Evolutionary conservation across 2,329 filamentous ascomycete species (phyloP).

Genomic region (Nothophoma quercina): DNA sequence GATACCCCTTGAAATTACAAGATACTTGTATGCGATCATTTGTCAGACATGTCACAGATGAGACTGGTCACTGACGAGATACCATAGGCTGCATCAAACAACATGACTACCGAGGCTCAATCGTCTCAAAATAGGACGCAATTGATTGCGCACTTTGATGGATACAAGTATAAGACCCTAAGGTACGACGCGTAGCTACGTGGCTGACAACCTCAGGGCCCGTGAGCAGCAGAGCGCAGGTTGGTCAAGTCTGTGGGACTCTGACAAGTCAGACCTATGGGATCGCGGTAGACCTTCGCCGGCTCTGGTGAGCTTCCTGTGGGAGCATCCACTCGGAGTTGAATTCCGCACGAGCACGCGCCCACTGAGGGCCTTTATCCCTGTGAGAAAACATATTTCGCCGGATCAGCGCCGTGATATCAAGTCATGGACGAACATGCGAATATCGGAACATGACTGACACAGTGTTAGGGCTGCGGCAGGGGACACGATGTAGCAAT

Average conservation of each 20-base stretch:
- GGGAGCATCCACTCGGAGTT: slow-evolving; percentile 37
- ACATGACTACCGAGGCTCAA: slow-evolving; percentile 21
- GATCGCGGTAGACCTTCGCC: slow-evolving; percentile 62
- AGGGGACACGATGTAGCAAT: slow-evolving; percentile 80
- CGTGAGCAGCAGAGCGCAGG: slow-evolving; percentile 28
- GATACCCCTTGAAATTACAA: not conserved
- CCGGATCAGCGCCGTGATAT: not conserved
- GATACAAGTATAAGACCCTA: slow-evolving; percentile 16
- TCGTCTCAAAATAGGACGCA: slow-evolving; percentile 20
- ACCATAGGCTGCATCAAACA: not conserved
- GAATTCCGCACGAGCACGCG: slow-evolving; percentile 20
- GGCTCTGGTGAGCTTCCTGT: slow-evolving; percentile 51
- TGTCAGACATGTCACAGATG: not conserved
- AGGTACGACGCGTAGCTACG: not conserved
- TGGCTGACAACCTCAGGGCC: slow-evolving; percentile 4
- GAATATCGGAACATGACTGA: not conserved
- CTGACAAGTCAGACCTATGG: slow-evolving; percentile 61
- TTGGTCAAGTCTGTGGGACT: slow-evolving; percentile 63
- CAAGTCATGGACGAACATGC: slow-evolving; percentile 1
- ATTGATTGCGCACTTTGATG: slow-evolving; percentile 20
- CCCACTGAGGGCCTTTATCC: slow-evolving; percentile 71
- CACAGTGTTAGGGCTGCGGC: slow-evolving; percentile 66
- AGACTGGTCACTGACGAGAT: not conserved
- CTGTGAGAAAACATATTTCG: slow-evolving; percentile 43
- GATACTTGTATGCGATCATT: slow-evolving; percentile 1